phyloP scores from a whole-genome alignment of 768 basidiomycete genomes.

The Boletus reticuloceps region DNA sequence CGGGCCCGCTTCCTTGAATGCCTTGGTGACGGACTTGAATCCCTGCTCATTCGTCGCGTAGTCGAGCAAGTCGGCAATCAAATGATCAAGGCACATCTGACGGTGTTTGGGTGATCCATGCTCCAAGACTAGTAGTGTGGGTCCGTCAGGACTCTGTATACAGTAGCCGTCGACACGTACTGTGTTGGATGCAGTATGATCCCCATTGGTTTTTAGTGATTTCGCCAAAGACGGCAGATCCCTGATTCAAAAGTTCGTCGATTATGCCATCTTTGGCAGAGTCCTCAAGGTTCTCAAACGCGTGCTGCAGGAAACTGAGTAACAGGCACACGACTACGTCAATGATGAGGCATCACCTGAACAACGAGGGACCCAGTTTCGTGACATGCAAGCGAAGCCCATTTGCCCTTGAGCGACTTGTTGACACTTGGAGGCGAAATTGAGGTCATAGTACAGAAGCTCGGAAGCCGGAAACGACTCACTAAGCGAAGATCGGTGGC shows the following conservation, averaged over 20 bases:
- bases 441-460: background rate
- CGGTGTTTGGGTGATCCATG: constrained; percentile 78
- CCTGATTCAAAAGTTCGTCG: constrained; percentile 77
- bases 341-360: constrained; percentile 47
- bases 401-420: constrained; percentile 82
- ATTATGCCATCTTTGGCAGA: constrained; percentile 83
- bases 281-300: constrained; percentile 83
- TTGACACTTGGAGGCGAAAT: constrained; percentile 57
- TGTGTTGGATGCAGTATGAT: constrained; percentile 83
- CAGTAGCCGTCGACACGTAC: constrained; percentile 42
- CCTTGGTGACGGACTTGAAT: constrained; percentile 84
- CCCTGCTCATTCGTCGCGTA: constrained; percentile 84
- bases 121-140: constrained; percentile 64
- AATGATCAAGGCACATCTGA: constrained; percentile 72
- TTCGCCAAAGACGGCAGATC: constrained; percentile 62
- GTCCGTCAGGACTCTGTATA: constrained; percentile 2
- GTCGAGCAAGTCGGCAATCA: constrained; percentile 72
- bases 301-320: constrained; percentile 49
- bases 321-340: background rate
- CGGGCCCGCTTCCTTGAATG: constrained; percentile 79
- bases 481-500: constrained; percentile 88
- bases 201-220: constrained; percentile 90
- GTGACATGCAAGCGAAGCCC: constrained; percentile 87
- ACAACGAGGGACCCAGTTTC: constrained; percentile 89
- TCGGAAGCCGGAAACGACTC: constrained; percentile 25